Evolutionary conservation across 495 filamentous ascomycete genomes (phyloP), one percentile per base, ranked within the genome.

Genomic region (Viridothelium virens): DNA sequence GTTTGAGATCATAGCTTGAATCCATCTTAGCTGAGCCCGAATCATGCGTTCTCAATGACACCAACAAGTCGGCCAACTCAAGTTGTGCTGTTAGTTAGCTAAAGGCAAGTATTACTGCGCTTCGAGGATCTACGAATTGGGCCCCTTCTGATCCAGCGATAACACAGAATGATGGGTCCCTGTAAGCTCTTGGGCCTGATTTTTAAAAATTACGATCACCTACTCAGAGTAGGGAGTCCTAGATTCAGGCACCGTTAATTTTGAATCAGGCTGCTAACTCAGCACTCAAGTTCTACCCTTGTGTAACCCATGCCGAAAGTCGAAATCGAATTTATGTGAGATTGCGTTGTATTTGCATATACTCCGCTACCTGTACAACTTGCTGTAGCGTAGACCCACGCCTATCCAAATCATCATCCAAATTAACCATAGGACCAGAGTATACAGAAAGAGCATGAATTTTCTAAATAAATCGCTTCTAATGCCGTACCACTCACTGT

Each of bases 11-110:
- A 18, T 53, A 53, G 48, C n/a, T 53, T 53, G 48, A 18, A 53
- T 46, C 48, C 48, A 53, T 53, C 48, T 53, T 53, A 53, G 48
- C 48, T 53, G 48, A 53, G 16, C 48, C 48, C 48, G 48, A 53
- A 53, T 53, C 48, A 53, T 53, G 48, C 48, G 48, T 18, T 11
- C 10, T 53, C 48, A 53, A 53, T 53, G 48, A 53, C 48, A 53
- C 48, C 48, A 53, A 53, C 7, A 53, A 53, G 16, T 53, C n/a
- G 48, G 48, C 48, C 48, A 53, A 14, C 25, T 18, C 16, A 53
- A 53, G 48, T 18, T 18, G 14, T 53, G 48, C 48, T 53, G 25
- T 53, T 53, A 53, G 48, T 53, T 53, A 12, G 48, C 48, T 53
- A 53, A 14, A 53, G 48, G 16, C 48, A 18, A 18, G 48, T 18